Conservation (phyloP, 306 rosid genomes). For the Gleditsia sinensis region DNA sequence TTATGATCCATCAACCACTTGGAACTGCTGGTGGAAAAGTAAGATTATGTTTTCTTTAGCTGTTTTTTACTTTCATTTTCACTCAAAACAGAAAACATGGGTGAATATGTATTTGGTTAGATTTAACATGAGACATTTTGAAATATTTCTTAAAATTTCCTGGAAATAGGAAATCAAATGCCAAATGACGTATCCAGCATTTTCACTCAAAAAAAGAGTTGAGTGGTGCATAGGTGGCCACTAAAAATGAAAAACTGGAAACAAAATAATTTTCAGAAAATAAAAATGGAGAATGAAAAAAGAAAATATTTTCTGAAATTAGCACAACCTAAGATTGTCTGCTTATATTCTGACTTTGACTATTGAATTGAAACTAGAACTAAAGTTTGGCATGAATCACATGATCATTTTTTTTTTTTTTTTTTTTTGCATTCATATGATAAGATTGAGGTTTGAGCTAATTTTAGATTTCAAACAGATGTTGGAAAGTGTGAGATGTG, state of each 20-base stretch:
- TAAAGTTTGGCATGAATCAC: not conserved
- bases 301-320: no score
- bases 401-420: no score
- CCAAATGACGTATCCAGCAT: not conserved
- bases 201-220: not conserved
- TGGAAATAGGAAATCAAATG: not conserved
- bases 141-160: not conserved
- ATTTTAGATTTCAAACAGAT: conserved; percentile 21
- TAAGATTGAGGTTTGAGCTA: not conserved
- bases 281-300: no score
- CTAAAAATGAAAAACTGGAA: no score
- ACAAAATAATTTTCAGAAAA: no score
- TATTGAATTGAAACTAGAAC: conserved; percentile 8
- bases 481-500: conserved; percentile 1
- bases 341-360: not conserved
- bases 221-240: no score
- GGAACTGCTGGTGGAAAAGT: conserved; percentile 86
- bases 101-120: not conserved
- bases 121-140: no score
- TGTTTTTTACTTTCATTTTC: not conserved
- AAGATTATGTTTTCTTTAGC: conserved; percentile 28
- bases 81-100: not conserved
- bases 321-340: no score
- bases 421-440: conserved; percentile 2
- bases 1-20: conserved; percentile 96